Base-by-base conservation (phyloP, 2,329 filamentous ascomycete genomes). In the Whalleya microplaca region DNA sequence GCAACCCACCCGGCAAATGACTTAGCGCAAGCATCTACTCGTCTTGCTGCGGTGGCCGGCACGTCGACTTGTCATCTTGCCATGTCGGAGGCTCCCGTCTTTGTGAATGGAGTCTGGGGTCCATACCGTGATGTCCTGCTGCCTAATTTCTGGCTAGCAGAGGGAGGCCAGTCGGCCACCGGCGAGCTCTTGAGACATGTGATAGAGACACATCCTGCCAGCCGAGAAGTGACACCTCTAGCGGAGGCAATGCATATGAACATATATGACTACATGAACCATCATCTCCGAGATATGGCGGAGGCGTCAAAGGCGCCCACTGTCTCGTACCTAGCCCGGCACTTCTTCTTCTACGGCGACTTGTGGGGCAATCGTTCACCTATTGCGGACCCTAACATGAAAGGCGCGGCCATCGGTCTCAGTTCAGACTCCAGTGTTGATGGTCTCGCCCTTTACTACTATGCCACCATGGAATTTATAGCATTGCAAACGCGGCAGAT, bases 261-360 rank as follows among this genome's bases (percentile, higher is more conserved):
- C 76, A 92, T 98, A 62, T 99, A 97, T 77, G 92, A 96, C 71
- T 96, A 93, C 73, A 84, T 99, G 54, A 98, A 99, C 74, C 83
- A 87, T 61, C 92, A 96, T 69, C 85, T 99, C 10, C 84, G 86
- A 58, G 86, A 91, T 65, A 83, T 98, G 80, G 84, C 84, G 21
- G 83, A 88, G 66, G 87, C 87, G 67, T 75, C 78, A 21, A 78
- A 81, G 2, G 91, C 91, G 2, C 93, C 93, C 0, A 86, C 85
- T 50, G 84, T 98, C 61, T 88, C 91, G 18, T 96, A 93, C 74
- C 81, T 99, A 1, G 92, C 87, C 12, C 90, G 94, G 8, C 94
- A 99, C 75, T 90, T 96, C 78, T 99, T 99, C 85, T 96, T 99
- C 80, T 99, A 99, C 73, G 95, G 95, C 62, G 95, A 99, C 71